Evolutionary conservation across 768 basidiomycete genomes (phyloP), one percentile per base, ranked within the genome.

Genomic region (Rubroboletus satanas): DNA sequence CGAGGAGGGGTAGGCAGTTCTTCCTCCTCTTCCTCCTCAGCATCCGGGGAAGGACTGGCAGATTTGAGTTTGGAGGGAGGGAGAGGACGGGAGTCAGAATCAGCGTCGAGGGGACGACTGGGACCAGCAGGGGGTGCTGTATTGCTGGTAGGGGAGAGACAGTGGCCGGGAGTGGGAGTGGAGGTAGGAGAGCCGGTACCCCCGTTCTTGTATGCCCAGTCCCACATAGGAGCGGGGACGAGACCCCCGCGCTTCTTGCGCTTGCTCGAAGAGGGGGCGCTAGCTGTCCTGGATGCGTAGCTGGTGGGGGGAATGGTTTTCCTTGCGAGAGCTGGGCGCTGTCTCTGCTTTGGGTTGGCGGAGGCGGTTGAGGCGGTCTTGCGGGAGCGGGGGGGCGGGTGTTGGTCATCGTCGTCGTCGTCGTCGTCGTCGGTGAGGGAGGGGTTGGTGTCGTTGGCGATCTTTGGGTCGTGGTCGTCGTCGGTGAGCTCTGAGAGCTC

Each of bases 401-500:
- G 56, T 2, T 62, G 55, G 55, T 10, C 12, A 8, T 7, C 11
- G 26, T 61, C 49, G 49, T 59, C 58, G 26, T 69, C 63, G 49
- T 35, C 45, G 21, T 67, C 62, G 53, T 65, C 59, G 23, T 48
- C 47, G 10, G 66, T 62, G 45, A 60, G 56, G 53, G 65, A 63
- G 37, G 61, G 64, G 44, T 57, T 61, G 36, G 71, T 62, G 52
- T 73, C 68, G 41, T 69, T 64, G 60, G 75, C 71, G 47, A 44
- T 49, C 44, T 60, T 49, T 45, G 69, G 61, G 62, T 87, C 85
- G 61, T 85, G 81, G 61, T 90, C 88, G 65, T 90, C 88, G 65
- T 91, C 88, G 15, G 88, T 90, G 67, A 91, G 82, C 67, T 89
- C 89, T 41, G 88, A 90, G 55, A 91, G 81, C 73, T 90, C 89